Conservation (phyloP, 1,284 basidiomycete species). For the Hypsizygus ulmarius region DNA sequence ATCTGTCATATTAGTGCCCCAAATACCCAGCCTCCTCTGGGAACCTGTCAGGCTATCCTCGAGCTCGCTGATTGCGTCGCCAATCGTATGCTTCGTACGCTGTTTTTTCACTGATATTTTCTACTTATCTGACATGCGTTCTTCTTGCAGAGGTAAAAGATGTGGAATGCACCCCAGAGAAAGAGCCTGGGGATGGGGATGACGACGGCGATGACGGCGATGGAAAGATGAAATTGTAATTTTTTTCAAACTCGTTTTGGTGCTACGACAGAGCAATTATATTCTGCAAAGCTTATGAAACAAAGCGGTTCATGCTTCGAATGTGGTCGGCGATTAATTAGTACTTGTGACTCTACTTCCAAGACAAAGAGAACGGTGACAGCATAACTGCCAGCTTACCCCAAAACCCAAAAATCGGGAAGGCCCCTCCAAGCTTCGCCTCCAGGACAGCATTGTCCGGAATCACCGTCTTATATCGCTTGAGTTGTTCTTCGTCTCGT, state of each 20-base stretch:
- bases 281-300: too few relatives aligned
- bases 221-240: background rate
- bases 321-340: background rate
- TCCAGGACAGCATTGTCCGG: conserved; percentile 30
- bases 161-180: background rate
- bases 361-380: conserved; percentile 32
- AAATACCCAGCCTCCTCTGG: background rate
- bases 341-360: conserved; percentile 19
- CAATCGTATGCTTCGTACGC: background rate
- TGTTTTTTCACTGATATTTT: too few relatives aligned
- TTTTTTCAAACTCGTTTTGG: too few relatives aligned
- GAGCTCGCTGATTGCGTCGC: background rate
- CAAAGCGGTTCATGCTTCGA: background rate
- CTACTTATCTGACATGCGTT: too few relatives aligned
- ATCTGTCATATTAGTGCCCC: background rate
- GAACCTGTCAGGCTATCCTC: background rate
- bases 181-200: background rate
- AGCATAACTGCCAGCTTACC: conserved; percentile 30
- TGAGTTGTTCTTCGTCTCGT: conserved; percentile 6
- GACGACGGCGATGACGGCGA: background rate
- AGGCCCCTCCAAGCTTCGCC: conserved; percentile 29
- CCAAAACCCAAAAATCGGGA: conserved; percentile 32
- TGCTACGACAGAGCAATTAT: too few relatives aligned
- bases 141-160: background rate
- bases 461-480: conserved; percentile 18